Base-by-base conservation (phyloP, 1,284 basidiomycete species). In the Melampsora larici-populina region DNA sequence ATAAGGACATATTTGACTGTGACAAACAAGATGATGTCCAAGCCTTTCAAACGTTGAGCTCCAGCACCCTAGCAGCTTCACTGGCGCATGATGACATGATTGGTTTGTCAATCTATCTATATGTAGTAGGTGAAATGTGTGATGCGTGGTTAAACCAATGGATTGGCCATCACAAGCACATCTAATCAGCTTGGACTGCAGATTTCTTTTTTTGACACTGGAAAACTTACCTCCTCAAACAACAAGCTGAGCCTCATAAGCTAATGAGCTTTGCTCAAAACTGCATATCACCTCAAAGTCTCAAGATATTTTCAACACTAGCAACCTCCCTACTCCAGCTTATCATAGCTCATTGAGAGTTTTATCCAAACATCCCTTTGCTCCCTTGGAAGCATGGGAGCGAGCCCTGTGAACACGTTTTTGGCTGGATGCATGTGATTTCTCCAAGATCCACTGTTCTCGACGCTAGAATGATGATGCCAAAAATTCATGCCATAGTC, bases 341-440 rank as follows among this genome's bases (percentile, higher is more conserved):
- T 5, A 48, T 68, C 40, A 21, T 68, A 15, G 43, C 66, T 24
- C 66, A 68, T 24, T 24, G 66, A 24, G 66, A 68, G 49, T 68
- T 24, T 18, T 68, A 68, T 48, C 36, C 31, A 5, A 26, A 40
- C 29, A 8, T 18, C 33, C 66, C 66, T 18, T 48, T 68, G 36
- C 43, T 68, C 40, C 66, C 66, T 24, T 64, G 62, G 62, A 64
- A 64, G 15, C 62, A 64, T 15, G 62, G 62, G 5, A 64, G 26
- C n/a, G n/a, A n/a, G n/a, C n/a, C n/a, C n/a, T n/a, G n/a, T n/a
- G n/a, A n/a, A n/a, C n/a, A n/a, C n/a, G 62, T 36, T n/a, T n/a
- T n/a, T n/a, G n/a, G n/a, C n/a, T n/a, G n/a, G n/a, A n/a, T n/a
- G n/a, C n/a, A n/a, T n/a, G 9, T 36, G 5, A 36, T 36, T 36